phyloP scores from a whole-genome alignment of 2,329 filamentous ascomycete species.

The Ophiostoma angusticollis region DNA sequence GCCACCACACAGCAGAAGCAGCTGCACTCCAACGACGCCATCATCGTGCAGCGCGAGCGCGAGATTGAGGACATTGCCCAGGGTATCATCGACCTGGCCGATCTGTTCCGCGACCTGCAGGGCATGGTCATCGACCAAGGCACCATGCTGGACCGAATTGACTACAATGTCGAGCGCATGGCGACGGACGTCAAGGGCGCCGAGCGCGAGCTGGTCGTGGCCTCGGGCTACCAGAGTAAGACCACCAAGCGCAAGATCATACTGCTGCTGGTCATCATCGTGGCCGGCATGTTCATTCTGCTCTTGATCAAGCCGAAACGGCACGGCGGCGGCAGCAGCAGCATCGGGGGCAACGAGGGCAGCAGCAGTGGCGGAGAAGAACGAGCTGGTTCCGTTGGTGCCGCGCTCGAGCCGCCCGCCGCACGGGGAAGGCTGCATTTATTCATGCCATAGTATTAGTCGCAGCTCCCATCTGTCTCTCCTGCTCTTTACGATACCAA shows the following conservation, averaged over 20 bases:
- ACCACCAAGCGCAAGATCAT: slow-evolving; percentile 89
- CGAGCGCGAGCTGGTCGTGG: slow-evolving; percentile 80
- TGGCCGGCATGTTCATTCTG: slow-evolving; percentile 77
- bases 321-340: slow-evolving; percentile 14
- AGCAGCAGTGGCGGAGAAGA: too few species aligned
- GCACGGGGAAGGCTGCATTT: too few species aligned
- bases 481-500: too few species aligned
- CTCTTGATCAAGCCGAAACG: slow-evolving; percentile 67
- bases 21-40: slow-evolving; percentile 63
- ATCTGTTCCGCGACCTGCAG: slow-evolving; percentile 93
- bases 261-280: slow-evolving; percentile 69
- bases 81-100: slow-evolving; percentile 91
- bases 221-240: slow-evolving; percentile 77
- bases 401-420: too few species aligned
- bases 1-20: slow-evolving; percentile 53
- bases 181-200: slow-evolving; percentile 84
- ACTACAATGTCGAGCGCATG: slow-evolving; percentile 97
- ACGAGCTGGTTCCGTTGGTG: too few species aligned
- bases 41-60: slow-evolving; percentile 81
- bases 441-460: too few species aligned
- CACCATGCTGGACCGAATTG: slow-evolving; percentile 84
- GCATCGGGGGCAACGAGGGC: neutral
- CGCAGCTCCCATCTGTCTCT: too few species aligned
- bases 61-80: slow-evolving; percentile 98
- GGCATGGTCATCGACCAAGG: slow-evolving; percentile 90